Evolutionary conservation across 768 basidiomycete species (phyloP), one percentile per base, ranked within the genome.

Genomic region (Amanita polypyramis): DNA sequence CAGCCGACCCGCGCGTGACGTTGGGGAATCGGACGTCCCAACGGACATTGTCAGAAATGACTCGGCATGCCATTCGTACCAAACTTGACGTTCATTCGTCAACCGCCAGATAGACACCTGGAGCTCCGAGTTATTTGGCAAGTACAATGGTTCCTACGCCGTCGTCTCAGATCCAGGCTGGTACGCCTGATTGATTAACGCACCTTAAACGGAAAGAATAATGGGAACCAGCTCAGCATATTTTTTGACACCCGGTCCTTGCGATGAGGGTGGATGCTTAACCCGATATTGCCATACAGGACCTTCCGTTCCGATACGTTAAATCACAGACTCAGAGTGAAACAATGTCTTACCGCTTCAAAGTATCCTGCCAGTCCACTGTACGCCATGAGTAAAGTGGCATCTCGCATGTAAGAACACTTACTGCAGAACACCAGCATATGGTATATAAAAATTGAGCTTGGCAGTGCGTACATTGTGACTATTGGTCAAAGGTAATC

Each of bases 41-140:
- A 62, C 63, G 29, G 76, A 70, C 14, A 83, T 69, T 4, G 86
- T 78, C 45, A 98, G 69, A 68, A 89, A 98, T 14, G 91, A 83
- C 58, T 97, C 94, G 0, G 92, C 93, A 59, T 86, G 83, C 96
- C 96, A 99, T 65, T 98, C 96, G 65, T 98, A 98, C 96, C 96
- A 99, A 11, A 99, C 88, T 55, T 86, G 84, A 14, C 80, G 79
- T 48, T 83, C 76, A 63, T 87, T 88, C 2, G 92, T 95, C 53
- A 96, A 66, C 20, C 96, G 82, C 94, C 96, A 99, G 21, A 99
- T 78, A 19, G 86, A 86, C 3, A 97, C 89, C 51, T 90, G 85
- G 10, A 99, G 69, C 59, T 99, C 96, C 14, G 89, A 85, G 58
- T 90, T 85, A 56, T 83, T 82, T 11, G 96, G 96, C 0, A 98